phyloP scores from a whole-genome alignment of 2,329 filamentous ascomycete species.

The Fusarium acutatum region DNA sequence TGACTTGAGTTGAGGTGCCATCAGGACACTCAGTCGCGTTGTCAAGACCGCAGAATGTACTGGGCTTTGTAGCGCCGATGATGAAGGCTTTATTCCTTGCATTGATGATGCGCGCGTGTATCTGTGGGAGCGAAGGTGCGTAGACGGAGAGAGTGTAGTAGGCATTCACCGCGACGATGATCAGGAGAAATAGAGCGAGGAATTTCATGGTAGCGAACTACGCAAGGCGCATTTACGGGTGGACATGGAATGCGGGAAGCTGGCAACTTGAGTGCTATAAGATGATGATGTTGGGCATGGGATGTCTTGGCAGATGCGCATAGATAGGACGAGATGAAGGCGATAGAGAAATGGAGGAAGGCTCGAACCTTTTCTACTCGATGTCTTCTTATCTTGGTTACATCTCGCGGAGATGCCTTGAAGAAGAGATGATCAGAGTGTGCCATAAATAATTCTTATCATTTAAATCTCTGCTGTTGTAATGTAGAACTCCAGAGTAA shows the following conservation, averaged over 20 bases:
- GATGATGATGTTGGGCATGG: background rate
- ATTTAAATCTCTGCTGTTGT: background rate
- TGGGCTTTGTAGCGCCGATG: conserved; percentile 40
- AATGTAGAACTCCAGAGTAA: background rate
- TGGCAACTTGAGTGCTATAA: background rate
- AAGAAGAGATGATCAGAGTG: background rate
- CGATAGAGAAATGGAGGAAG: background rate
- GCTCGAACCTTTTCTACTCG: conserved; percentile 15
- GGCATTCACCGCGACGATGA: background rate
- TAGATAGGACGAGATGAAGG: background rate
- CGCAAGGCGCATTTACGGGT: background rate
- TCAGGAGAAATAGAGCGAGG: background rate
- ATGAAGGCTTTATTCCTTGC: conserved; percentile 40
- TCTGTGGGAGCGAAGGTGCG: conserved; percentile 26
- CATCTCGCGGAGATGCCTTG: conserved; percentile 1
- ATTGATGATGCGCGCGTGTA: conserved; percentile 42
- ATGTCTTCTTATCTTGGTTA: background rate
- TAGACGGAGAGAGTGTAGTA: conserved; percentile 43
- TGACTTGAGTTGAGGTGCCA: conserved; percentile 41
- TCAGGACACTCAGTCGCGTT: conserved; percentile 37
- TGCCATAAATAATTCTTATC: background rate
- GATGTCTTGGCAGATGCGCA: background rate
- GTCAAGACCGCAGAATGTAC: conserved; percentile 38
- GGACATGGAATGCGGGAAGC: background rate
- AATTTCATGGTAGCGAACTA: conserved; percentile 21